Evolutionary conservation across 805 yeast species (phyloP), one percentile per base, ranked within the genome.

Genomic region (Cyberlindnera suaveolens): DNA sequence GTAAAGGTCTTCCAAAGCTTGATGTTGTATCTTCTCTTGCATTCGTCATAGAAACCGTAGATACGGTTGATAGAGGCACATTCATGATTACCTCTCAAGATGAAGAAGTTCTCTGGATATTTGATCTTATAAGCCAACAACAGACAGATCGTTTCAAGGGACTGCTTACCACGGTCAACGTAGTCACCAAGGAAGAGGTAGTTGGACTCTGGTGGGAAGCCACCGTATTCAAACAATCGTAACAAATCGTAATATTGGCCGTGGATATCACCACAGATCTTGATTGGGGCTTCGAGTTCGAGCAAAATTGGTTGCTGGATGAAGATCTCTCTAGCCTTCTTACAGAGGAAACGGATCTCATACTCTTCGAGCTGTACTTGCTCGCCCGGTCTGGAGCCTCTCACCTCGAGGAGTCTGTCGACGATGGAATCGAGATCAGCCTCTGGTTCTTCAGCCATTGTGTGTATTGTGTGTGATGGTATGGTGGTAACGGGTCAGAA

Each of bases 1-100:
- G 97, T 93, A 64, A 91, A 93, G 13, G 97, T 90, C 70, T 95
- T 95, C 99, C 99, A 91, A 56, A 91, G 84, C 71, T 91, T 91
- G 70, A 93, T 91, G 72, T 90, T 91, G 73, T 90, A 93, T 66
- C 99, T 85, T 74, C 99, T 85, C 66, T 89, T 88, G 73, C 99
- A 91, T 71, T 91, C 99, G 70, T 91, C 99, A 70, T 91, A 91
- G 67, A 91, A 91, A 32, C 99, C 99, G 67, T 91, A 91, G 65
- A 91, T 90, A 71, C 98, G 85, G 71, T 91, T 91, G 64, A 93
- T 91, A 33, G 96, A 86, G 23, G 99, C 99, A 74, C 96, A 87
- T 72, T 91, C 99, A 72, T 91, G 99, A 70, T 91, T 91, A 52
- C 99, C 99, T 74, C 99, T 82, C 57, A 91, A 76, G 57, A 91